phyloP scores from a whole-genome alignment of 225 moss, liverwort and hornwort species.

The Pseudoscleropodium purum region DNA sequence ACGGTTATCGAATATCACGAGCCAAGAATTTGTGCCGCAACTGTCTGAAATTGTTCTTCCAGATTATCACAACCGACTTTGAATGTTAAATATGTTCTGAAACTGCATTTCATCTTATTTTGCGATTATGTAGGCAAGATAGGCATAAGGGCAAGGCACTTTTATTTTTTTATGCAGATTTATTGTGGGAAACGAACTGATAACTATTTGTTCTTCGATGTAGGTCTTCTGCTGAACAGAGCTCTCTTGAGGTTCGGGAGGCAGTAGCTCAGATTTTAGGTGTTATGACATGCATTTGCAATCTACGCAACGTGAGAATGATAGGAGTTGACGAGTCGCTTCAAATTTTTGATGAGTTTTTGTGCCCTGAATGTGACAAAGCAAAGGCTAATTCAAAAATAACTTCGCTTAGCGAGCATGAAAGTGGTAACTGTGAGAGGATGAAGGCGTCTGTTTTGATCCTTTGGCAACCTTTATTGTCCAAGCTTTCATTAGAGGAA shows the following conservation, averaged over 20 bases:
- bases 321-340: neutral
- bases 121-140: neutral
- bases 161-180: neutral
- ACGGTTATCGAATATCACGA: neutral
- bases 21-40: neutral
- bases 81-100: neutral
- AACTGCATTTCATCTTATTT: neutral
- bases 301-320: conserved; percentile 7
- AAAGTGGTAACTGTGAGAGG: conserved; percentile 4
- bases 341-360: conserved; percentile 13
- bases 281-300: conserved; percentile 60
- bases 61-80: neutral
- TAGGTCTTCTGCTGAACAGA: conserved; percentile 31
- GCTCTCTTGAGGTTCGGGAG: conserved; percentile 60
- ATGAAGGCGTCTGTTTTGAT: conserved; percentile 12
- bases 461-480: conserved; percentile 65
- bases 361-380: conserved; percentile 59
- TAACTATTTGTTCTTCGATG: neutral
- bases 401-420: neutral
- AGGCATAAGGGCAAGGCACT: neutral
- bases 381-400: neutral
- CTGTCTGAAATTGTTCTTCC: neutral
- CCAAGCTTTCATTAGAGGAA: conserved; percentile 51
- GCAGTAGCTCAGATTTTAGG: conserved; percentile 67
- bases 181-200: neutral